These are phyloP conservation scores for Ambrosiella beaveri DNA, from an alignment of 2,329 filamentous ascomycete genomes.

Conservation along the genomic window DNA sequence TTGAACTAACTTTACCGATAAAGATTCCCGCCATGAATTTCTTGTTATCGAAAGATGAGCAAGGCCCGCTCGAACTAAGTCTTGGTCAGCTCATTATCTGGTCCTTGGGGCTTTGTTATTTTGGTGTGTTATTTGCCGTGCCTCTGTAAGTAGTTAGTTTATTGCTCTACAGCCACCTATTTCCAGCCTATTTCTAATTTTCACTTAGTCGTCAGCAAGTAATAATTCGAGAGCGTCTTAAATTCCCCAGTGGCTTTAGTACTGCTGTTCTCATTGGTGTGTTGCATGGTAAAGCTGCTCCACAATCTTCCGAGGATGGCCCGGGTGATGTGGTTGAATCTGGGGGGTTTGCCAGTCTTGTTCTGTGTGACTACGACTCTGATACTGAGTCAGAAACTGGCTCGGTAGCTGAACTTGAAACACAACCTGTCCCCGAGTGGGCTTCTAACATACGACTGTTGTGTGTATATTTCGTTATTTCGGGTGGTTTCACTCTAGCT, in stretches of 20 bases:
- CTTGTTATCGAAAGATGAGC: slow-evolving; percentile 58
- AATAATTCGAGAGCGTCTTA: slow-evolving; percentile 79
- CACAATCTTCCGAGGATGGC: slow-evolving; percentile 2
- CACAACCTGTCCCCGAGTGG: slow-evolving; percentile 22
- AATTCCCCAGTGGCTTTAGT: slow-evolving; percentile 88
- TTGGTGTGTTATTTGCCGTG: slow-evolving; percentile 91
- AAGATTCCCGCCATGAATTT: slow-evolving; percentile 79
- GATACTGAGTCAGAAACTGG: slow-evolving; percentile 16
- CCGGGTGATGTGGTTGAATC: neutral
- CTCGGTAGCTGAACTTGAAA: slow-evolving; percentile 17
- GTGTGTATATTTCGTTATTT: slow-evolving; percentile 38
- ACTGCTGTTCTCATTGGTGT: slow-evolving; percentile 88
- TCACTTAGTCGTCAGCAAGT: slow-evolving; percentile 54
- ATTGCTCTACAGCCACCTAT: slow-evolving; percentile 1
- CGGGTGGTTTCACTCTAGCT: slow-evolving; percentile 53
- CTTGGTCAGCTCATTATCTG: slow-evolving; percentile 70
- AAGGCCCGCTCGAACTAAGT: slow-evolving; percentile 55
- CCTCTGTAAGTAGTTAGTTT: slow-evolving; percentile 38
- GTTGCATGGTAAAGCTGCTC: slow-evolving; percentile 47
- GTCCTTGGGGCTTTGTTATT: slow-evolving; percentile 86
- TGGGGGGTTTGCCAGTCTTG: slow-evolving; percentile 28
- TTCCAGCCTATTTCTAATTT: neutral
- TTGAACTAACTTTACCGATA: neutral
- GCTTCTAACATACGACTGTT: slow-evolving; percentile 36
- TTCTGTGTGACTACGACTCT: slow-evolving; percentile 19